Percentiles rank a stretch among this genome's conserved stretches.
Conservation (phyloP, 129 eudicot species). For the Cynara cardunculus region DNA sequence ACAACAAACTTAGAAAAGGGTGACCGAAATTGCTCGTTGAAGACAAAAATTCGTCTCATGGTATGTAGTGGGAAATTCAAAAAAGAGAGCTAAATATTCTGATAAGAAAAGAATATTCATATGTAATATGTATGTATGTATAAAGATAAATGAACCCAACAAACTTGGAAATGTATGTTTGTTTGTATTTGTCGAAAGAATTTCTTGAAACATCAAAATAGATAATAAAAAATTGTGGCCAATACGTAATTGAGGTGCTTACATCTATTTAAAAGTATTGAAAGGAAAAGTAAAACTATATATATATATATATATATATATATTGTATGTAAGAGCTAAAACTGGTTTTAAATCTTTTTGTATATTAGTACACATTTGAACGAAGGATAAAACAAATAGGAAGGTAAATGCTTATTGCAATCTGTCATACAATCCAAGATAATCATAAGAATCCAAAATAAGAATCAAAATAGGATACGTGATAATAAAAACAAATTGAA, state of each 20-base stretch:
- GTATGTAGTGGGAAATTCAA: no score
- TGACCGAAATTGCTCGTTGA: neutral
- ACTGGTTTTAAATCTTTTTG: neutral
- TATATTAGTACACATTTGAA: neutral
- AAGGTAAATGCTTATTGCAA: neutral
- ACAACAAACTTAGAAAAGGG: neutral
- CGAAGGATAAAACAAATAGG: neutral
- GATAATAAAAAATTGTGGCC: neutral
- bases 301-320: no score
- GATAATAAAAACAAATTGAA: constrained; percentile 22
- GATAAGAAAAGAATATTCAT: no score
- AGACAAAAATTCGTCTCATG: no score
- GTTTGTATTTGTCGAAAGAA: neutral
- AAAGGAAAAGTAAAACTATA: neutral
- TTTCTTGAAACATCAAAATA: neutral
- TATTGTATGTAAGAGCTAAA: neutral
- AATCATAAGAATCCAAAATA: constrained; percentile 20
- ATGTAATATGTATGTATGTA: neutral
- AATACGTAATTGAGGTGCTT: neutral
- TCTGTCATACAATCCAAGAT: constrained; percentile 13
- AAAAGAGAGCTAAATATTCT: no score
- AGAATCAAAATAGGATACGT: constrained; percentile 30
- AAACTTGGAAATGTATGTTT: neutral
- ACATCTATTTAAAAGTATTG: neutral
- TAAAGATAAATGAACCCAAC: neutral